phyloP scores from a whole-genome alignment of 2,329 filamentous ascomycete genomes.

The Claviceps spartinae region DNA sequence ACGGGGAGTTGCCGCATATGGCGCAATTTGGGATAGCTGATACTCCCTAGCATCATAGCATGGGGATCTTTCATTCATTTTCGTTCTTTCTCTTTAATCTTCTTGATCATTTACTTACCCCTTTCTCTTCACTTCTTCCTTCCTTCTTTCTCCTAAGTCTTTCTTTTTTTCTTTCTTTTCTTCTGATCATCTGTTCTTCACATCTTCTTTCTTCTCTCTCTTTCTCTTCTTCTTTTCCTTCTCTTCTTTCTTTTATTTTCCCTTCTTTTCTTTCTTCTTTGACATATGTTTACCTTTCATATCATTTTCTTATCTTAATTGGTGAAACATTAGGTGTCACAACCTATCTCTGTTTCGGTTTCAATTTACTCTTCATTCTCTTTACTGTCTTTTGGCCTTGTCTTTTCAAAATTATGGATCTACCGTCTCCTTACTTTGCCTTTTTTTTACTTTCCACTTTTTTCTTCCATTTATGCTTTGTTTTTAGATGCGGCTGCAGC shows the following conservation, averaged over 20 bases:
- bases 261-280: too few species aligned
- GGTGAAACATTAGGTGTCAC: too few species aligned
- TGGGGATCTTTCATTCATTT: too few species aligned
- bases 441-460: neutral
- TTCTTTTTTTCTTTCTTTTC: neutral
- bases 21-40: constrained; percentile 56
- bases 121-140: neutral
- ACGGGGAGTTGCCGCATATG: constrained; percentile 53
- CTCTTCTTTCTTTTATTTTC: too few species aligned
- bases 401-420: neutral
- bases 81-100: too few species aligned
- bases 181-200: neutral
- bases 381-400: neutral
- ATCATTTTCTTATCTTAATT: too few species aligned
- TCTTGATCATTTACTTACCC: neutral
- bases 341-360: neutral
- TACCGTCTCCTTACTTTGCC: neutral
- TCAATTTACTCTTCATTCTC: neutral
- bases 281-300: too few species aligned
- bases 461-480: neutral
- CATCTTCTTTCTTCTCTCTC: neutral
- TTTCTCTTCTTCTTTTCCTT: neutral
- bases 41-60: neutral
- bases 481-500: neutral
- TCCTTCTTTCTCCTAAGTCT: neutral